Conservation (phyloP, 2,329 filamentous ascomycete genomes). For the Cryphonectria nitschkei region DNA sequence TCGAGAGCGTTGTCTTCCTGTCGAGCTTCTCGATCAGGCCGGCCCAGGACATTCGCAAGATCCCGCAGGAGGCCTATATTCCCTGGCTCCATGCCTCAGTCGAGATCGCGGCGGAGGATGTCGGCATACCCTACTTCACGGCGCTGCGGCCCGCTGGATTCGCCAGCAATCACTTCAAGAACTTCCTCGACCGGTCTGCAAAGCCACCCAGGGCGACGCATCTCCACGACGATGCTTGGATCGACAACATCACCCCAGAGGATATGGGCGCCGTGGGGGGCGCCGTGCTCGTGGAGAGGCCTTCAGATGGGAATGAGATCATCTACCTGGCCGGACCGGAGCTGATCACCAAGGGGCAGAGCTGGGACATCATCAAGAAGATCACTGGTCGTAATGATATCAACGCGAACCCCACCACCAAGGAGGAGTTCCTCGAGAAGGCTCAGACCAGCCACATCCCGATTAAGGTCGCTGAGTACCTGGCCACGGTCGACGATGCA, state of each 20-base stretch:
- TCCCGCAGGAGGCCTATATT: constrained; percentile 40
- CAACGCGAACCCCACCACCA: constrained; percentile 20
- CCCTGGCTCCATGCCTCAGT: constrained; percentile 47
- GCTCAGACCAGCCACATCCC: neutral
- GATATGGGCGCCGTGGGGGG: constrained; percentile 52
- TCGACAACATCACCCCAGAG: constrained; percentile 46
- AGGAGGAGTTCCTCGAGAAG: constrained; percentile 9
- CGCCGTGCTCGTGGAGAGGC: constrained; percentile 41
- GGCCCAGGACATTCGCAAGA: constrained; percentile 32
- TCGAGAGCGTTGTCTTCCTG: constrained; percentile 49
- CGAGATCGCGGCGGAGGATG: constrained; percentile 46
- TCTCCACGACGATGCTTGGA: constrained; percentile 37
- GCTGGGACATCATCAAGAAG: constrained; percentile 36
- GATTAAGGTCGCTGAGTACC: neutral
- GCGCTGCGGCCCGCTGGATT: constrained; percentile 49
- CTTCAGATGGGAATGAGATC: constrained; percentile 34
- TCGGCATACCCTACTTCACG: constrained; percentile 42
- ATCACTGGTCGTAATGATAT: constrained; percentile 38
- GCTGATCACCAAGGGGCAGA: constrained; percentile 37
- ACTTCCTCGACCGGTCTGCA: constrained; percentile 4
- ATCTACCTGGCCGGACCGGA: constrained; percentile 45
- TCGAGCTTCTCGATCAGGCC: constrained; percentile 42
- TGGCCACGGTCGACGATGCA: neutral
- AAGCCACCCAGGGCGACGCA: constrained; percentile 36
- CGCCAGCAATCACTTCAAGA: constrained; percentile 44